These are phyloP conservation scores for Plasmopara viticola DNA, from an alignment of 352 stramenopile genomes.

Conservation along the genomic window DNA sequence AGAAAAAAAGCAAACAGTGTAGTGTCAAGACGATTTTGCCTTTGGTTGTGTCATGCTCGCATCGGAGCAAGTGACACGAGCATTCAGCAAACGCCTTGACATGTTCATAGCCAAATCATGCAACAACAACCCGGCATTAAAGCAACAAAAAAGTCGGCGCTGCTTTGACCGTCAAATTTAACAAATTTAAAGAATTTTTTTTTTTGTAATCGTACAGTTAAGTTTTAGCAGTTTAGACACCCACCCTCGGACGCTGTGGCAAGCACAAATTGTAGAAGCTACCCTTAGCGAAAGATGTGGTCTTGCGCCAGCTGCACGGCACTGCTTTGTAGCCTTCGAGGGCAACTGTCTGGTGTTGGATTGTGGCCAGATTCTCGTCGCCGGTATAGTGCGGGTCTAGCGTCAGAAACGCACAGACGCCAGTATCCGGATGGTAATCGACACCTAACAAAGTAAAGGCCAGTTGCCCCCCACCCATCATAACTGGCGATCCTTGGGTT, in stretches of 20 bases:
- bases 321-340: constrained; percentile 77
- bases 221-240: constrained; percentile 11
- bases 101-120: constrained; percentile 24
- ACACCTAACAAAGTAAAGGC: constrained; percentile 81
- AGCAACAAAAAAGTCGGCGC: constrained; percentile 8
- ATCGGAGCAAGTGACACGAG: too few species aligned
- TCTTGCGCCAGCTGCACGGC: constrained; percentile 59
- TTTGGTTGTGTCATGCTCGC: neutral
- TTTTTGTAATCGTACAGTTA: too few species aligned
- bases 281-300: constrained; percentile 45
- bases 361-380: constrained; percentile 51
- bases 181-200: too few species aligned
- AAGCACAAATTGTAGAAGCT: constrained; percentile 78
- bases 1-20: constrained; percentile 14
- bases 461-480: constrained; percentile 79
- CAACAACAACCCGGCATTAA: constrained; percentile 7
- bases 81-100: constrained; percentile 6
- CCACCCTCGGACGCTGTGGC: constrained; percentile 44
- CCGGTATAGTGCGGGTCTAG: constrained; percentile 81
- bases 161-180: constrained; percentile 1
- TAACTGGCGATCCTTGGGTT: constrained; percentile 74
- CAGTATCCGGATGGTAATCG: constrained; percentile 51
- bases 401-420: constrained; percentile 69
- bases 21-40: neutral
- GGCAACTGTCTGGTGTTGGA: constrained; percentile 50